Evolutionary conservation across 306 rosid genomes (phyloP).

Genomic region (Albizia julibrissin): DNA sequence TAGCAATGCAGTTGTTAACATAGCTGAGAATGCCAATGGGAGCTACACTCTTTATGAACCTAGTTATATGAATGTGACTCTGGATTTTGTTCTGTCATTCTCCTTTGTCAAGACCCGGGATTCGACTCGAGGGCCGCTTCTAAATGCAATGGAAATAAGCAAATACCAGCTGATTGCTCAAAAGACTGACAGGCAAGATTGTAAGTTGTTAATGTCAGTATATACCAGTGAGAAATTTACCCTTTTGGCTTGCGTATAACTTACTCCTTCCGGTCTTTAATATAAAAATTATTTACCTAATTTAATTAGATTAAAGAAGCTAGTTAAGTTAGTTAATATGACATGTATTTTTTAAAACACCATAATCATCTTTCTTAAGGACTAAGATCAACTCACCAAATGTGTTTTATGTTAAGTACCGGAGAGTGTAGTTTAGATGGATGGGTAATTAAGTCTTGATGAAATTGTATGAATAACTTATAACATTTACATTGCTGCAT

Average conservation of each 20-base stretch:
- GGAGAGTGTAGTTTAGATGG: not conserved
- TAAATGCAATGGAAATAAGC: constrained; percentile 89
- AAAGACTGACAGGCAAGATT: constrained; percentile 69
- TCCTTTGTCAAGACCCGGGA: constrained; percentile 73
- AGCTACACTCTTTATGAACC: constrained; percentile 93
- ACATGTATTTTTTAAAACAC: no score
- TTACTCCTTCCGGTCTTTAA: no score
- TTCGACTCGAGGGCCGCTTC: constrained; percentile 81
- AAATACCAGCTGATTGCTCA: constrained; percentile 58
- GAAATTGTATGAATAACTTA: constrained; percentile 1
- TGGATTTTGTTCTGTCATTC: constrained; percentile 84
- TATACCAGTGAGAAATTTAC: constrained; percentile 4
- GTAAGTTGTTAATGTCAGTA: constrained; percentile 52
- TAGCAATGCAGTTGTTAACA: constrained; percentile 84
- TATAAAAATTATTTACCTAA: no score
- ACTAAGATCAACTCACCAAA: no score
- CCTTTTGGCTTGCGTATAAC: constrained; percentile 13
- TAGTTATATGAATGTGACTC: constrained; percentile 88
- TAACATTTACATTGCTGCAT: constrained; percentile 7
- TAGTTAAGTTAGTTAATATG: no score
- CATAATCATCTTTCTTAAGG: no score
- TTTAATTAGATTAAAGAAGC: no score
- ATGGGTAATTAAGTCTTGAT: not conserved
- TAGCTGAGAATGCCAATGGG: constrained; percentile 95
- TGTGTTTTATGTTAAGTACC: no score